Percentiles rank a stretch among this genome's conserved stretches.
phyloP scores from a whole-genome alignment of 106 monocot genomes.

The Allium fistulosum region DNA sequence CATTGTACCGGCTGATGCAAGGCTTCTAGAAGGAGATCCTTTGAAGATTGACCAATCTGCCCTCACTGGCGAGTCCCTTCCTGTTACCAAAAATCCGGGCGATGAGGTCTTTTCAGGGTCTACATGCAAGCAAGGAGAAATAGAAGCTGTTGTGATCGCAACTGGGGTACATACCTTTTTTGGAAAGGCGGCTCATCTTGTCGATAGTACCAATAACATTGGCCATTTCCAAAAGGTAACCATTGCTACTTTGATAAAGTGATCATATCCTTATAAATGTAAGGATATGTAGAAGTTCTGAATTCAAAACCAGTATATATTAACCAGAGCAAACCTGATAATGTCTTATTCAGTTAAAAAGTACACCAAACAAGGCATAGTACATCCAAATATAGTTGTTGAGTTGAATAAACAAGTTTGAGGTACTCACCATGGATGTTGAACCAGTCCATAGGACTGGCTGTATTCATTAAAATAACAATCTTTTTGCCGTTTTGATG shows the following conservation, averaged over 20 bases:
- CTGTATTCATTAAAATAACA: background rate
- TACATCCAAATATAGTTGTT: background rate
- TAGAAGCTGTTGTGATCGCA: slow-evolving; percentile 91
- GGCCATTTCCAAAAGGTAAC: slow-evolving; percentile 86
- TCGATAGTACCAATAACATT: slow-evolving; percentile 92
- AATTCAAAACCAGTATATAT: background rate
- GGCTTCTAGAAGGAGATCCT: slow-evolving; percentile 81
- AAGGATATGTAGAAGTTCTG: background rate
- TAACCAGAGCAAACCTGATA: background rate
- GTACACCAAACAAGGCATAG: background rate
- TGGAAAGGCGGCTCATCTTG: slow-evolving; percentile 92
- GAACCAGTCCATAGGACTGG: background rate
- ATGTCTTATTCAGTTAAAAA: background rate
- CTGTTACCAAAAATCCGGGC: slow-evolving; percentile 71
- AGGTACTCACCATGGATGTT: background rate
- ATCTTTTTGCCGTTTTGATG: background rate
- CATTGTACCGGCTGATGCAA: slow-evolving; percentile 77
- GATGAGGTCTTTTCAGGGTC: slow-evolving; percentile 83
- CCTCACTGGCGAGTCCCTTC: slow-evolving; percentile 79
- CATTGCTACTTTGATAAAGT: slow-evolving; percentile 27
- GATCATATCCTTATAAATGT: slow-evolving; percentile 7
- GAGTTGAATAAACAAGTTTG: background rate
- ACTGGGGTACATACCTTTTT: slow-evolving; percentile 94
- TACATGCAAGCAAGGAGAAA: slow-evolving; percentile 90
- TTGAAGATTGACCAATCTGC: slow-evolving; percentile 91